These are phyloP conservation scores for Cyclaneusma minus DNA, from an alignment of 2,329 filamentous ascomycete species.

Conservation along the genomic window DNA sequence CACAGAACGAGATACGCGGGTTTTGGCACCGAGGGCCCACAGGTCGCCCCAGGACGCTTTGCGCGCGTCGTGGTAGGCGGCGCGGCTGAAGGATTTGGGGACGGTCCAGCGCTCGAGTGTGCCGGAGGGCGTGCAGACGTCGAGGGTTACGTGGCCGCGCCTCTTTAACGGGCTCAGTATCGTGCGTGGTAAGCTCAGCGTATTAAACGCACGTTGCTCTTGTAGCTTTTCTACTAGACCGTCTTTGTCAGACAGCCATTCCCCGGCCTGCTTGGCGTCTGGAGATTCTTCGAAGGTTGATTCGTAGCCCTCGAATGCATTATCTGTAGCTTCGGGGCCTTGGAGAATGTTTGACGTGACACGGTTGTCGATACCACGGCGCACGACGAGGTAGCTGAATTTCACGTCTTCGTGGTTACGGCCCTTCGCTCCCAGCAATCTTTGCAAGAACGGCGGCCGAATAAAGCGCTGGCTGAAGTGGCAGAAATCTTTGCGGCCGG, in stretches of 20 bases:
- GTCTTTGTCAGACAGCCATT: conserved; percentile 11
- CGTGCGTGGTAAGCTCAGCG: conserved; percentile 61
- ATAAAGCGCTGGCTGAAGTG: conserved; percentile 83
- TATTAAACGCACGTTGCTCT: no score
- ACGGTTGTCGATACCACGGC: conserved; percentile 50
- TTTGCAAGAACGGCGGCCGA: conserved; percentile 67
- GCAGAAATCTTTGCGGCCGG: conserved; percentile 77
- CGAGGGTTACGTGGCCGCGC: conserved; percentile 73
- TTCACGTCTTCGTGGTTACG: conserved; percentile 81
- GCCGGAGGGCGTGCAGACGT: conserved; percentile 77
- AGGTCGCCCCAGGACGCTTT: conserved; percentile 87
- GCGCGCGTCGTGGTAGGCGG: conserved; percentile 81
- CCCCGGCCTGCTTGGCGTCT: conserved; percentile 2
- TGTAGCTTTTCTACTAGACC: conserved; percentile 11
- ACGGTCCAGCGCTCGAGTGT: conserved; percentile 89
- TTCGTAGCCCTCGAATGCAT: conserved; percentile 62
- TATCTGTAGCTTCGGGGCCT: conserved; percentile 39
- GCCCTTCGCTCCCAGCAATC: conserved; percentile 49
- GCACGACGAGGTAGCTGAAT: conserved; percentile 79
- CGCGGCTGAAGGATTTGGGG: conserved; percentile 61
- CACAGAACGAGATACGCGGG: conserved; percentile 45
- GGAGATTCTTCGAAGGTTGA: conserved; percentile 16
- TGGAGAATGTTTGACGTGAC: conserved; percentile 20
- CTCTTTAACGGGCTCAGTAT: conserved; percentile 76
- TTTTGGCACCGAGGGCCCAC: conserved; percentile 92